Evolutionary conservation across 2,329 filamentous ascomycete genomes (phyloP), one percentile per base, ranked within the genome.

Genomic region (Ophiostoma novo-ulmi): DNA sequence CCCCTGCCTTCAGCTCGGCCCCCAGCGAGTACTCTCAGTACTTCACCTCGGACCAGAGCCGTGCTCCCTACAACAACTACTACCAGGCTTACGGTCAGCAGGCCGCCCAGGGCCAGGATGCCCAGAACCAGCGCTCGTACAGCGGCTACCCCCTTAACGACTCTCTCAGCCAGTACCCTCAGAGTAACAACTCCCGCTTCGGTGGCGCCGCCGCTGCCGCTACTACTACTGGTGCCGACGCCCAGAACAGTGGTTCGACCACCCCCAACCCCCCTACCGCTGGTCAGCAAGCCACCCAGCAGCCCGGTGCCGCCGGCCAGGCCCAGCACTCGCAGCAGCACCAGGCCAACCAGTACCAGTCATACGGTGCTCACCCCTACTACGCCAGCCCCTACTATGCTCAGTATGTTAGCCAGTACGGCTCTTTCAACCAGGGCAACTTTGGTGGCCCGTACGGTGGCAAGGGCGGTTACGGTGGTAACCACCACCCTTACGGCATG

Each of bases 161-260:
- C 79, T 89, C 85, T 78, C 82, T 85, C 77, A 87, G 84, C 82
- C 89, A 85, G 76, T 93, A 93, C 78, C 88, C 90, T 55, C 92
- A 94, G 78, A 91, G 88, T 78, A 90, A 89, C 75, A 90, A 89
- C 74, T 85, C 87, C 5, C 85, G 88, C 69, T 89, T 89, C 64
- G 84, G 85, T 39, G 82, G 82, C 66, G 80, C 83, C 36, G 75
- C 72, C 8, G 70, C 64, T 5, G 71, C 67, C 1, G 55, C 71
- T 0, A 31, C 69, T 26, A 44, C 71, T 4, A 69, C 75, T 74
- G 81, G 85, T 72, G 84, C 88, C 73, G 93, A 97, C 70, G 86
- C 87, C 73, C 91, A 93, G 77, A 93, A 90, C 82, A 97, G 93
- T 78, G 94, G 93, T 64, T 91, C 95, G 79, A 94, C 91, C 76